Conservation (phyloP, 768 basidiomycete species). For the Serendipita vermifera region DNA sequence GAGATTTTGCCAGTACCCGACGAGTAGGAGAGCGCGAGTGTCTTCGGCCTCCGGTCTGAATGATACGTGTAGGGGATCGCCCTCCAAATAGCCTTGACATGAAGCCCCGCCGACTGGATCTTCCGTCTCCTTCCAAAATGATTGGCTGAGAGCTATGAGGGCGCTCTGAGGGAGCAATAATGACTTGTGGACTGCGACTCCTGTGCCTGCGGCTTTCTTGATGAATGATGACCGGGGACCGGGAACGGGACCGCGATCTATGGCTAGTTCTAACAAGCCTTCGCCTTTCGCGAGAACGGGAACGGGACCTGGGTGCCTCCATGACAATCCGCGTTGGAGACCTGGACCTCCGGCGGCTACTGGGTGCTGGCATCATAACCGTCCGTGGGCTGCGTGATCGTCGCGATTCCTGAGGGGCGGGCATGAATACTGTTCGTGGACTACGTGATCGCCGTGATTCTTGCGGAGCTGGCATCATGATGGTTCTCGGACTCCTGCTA, state of each 20-base stretch:
- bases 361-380: not conserved
- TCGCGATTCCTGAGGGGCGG: no score
- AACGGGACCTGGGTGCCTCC: not conserved
- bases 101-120: not conserved
- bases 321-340: not conserved
- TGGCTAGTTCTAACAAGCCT: not conserved
- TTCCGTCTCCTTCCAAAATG: not conserved
- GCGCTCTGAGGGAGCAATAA: not conserved
- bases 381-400: not conserved
- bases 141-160: not conserved
- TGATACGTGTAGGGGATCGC: not conserved
- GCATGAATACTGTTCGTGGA: not conserved
- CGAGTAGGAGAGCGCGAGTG: not conserved
- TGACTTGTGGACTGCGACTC: not conserved
- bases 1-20: not conserved
- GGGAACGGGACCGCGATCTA: not conserved
- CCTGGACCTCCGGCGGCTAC: not conserved
- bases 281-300: not conserved
- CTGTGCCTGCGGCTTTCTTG: not conserved
- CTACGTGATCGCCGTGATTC: not conserved
- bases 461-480: conserved; percentile 5
- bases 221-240: not conserved
- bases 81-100: not conserved
- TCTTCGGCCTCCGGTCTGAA: not conserved
- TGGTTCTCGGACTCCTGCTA: not conserved